A percentile compares a stretch with the other conserved stretches of the same genome.
Evolutionary conservation across 2,329 filamentous ascomycete genomes (phyloP).

Genomic region (Calonectria ilicicola): DNA sequence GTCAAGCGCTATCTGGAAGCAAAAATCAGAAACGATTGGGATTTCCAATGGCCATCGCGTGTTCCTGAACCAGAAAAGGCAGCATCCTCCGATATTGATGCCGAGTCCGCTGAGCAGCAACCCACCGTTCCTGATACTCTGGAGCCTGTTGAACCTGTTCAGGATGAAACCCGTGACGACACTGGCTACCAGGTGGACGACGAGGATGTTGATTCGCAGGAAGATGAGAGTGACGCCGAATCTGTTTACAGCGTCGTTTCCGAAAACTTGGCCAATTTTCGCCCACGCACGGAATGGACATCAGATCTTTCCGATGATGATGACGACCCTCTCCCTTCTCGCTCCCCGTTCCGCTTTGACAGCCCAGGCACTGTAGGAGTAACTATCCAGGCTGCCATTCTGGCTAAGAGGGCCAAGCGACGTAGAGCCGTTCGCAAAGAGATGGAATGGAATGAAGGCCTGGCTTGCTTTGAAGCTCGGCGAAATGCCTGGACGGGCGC

Average conservation of each 20-base stretch:
- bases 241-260: conserved; percentile 70
- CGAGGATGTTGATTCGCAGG: conserved; percentile 55
- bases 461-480: conserved; percentile 82
- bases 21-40: conserved; percentile 71
- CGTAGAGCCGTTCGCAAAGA: conserved; percentile 72
- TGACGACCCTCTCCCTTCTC: conserved; percentile 49
- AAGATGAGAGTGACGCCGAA: conserved; percentile 49
- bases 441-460: conserved; percentile 82
- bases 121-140: conserved; percentile 19
- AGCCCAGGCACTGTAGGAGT: conserved; percentile 60
- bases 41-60: conserved; percentile 66
- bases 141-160: conserved; percentile 32
- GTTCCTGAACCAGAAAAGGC: conserved; percentile 19
- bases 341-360: conserved; percentile 65
- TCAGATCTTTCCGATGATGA: conserved; percentile 68
- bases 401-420: conserved; percentile 66
- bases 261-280: conserved; percentile 64
- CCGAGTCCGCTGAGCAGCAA: conserved; percentile 4
- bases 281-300: conserved; percentile 65
- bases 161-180: conserved; percentile 50
- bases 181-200: conserved; percentile 53
- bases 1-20: conserved; percentile 66
- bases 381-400: conserved; percentile 54
- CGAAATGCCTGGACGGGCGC: conserved; percentile 90
- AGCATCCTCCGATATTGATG: conserved; percentile 16